These are phyloP conservation scores for Scheffersomyces lignosus DNA, from an alignment of 805 yeast genomes.

Conservation along the genomic window DNA sequence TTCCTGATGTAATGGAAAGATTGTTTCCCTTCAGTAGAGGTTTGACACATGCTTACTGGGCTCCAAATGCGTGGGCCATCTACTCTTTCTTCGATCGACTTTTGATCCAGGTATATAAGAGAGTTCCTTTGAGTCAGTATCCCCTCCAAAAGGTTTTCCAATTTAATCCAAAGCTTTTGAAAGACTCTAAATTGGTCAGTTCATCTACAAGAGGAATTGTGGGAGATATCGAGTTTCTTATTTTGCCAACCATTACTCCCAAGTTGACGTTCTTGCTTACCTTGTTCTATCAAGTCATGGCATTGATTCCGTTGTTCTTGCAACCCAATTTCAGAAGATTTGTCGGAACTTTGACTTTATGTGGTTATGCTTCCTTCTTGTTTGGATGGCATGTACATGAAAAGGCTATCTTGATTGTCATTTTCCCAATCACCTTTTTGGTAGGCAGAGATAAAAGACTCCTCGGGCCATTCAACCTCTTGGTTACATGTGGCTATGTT, in stretches of 20 bases:
- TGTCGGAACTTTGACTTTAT: slow-evolving; percentile 78
- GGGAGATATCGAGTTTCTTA: slow-evolving; percentile 81
- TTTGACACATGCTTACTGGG: slow-evolving; percentile 98
- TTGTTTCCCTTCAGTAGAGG: slow-evolving; percentile 94
- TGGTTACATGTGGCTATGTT: slow-evolving; percentile 79
- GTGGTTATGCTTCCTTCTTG: slow-evolving; percentile 87
- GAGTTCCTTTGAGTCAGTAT: slow-evolving; percentile 30
- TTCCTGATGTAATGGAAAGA: slow-evolving; percentile 65
- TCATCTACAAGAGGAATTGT: slow-evolving; percentile 80
- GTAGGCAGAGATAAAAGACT: slow-evolving; percentile 71
- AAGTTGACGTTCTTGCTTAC: slow-evolving; percentile 75
- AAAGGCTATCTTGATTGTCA: slow-evolving; percentile 87
- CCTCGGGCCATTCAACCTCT: slow-evolving; percentile 65
- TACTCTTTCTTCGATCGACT: slow-evolving; percentile 81
- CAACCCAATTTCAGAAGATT: slow-evolving; percentile 79
- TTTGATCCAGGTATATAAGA: slow-evolving; percentile 47
- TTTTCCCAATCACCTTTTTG: slow-evolving; percentile 83
- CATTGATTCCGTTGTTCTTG: slow-evolving; percentile 65
- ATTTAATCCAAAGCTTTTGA: slow-evolving; percentile 44
- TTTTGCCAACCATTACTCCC: slow-evolving; percentile 82
- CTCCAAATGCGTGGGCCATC: slow-evolving; percentile 96
- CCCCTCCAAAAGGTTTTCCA: slow-evolving; percentile 39
- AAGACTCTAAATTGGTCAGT: slow-evolving; percentile 27
- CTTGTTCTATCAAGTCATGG: slow-evolving; percentile 78
- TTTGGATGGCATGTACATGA: slow-evolving; percentile 99